Conservation (phyloP, 495 filamentous ascomycete species). For the Aspergillus sparsus region DNA sequence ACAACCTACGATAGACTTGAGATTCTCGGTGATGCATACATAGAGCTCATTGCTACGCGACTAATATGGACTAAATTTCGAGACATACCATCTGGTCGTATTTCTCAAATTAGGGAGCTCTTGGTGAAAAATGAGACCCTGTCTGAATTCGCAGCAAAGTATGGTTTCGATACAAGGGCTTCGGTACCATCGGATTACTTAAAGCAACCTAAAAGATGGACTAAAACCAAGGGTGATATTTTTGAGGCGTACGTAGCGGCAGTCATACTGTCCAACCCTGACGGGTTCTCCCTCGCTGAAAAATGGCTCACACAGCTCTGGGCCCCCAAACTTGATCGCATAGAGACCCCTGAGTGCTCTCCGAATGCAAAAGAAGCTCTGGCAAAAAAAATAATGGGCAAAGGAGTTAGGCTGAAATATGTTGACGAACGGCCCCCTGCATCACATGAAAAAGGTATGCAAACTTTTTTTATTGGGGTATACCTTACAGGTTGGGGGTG, state of each 20-base stretch:
- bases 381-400: constrained; percentile 55
- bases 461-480: constrained; percentile 67
- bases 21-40: constrained; percentile 74
- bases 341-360: constrained; percentile 41
- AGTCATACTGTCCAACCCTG: constrained; percentile 63
- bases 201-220: constrained; percentile 50
- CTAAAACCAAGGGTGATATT: constrained; percentile 77
- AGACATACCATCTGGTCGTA: constrained; percentile 56
- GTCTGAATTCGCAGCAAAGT: constrained; percentile 60
- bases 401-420: constrained; percentile 67
- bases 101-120: constrained; percentile 65
- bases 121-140: constrained; percentile 79
- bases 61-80: constrained; percentile 66
- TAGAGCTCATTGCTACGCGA: constrained; percentile 67
- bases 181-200: constrained; percentile 48
- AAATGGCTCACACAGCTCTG: constrained; percentile 73
- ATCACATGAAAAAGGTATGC: constrained; percentile 57
- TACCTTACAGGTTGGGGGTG: constrained; percentile 76
- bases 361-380: constrained; percentile 56
- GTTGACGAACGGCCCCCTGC: constrained; percentile 52
- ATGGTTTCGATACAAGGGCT: constrained; percentile 65
- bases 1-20: constrained; percentile 69
- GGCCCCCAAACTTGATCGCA: constrained; percentile 46
- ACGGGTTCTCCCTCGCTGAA: constrained; percentile 60
- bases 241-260: constrained; percentile 89